A percentile compares a stretch with the other conserved stretches of the same genome.
phyloP scores from a whole-genome alignment of 441 rosid genomes.

The Pelargonium fulgidum region DNA sequence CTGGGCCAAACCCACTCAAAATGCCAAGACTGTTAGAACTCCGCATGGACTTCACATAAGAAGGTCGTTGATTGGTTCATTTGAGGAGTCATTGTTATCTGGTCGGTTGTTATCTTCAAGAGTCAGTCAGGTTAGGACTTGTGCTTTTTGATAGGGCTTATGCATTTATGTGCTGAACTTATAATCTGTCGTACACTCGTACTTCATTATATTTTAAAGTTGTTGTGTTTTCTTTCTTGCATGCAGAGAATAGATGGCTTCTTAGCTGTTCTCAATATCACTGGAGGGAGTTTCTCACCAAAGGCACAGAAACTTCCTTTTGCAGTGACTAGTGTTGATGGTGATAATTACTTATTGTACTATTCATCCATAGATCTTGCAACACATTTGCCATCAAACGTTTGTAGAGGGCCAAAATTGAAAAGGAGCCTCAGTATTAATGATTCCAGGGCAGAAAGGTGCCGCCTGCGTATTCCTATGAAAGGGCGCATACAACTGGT shows the following conservation, averaged over 20 bases:
- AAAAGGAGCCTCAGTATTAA: constrained; percentile 39
- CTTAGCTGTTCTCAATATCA: constrained; percentile 49
- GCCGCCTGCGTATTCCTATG: constrained; percentile 42
- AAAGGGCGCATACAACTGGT: constrained; percentile 58
- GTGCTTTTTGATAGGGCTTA: constrained; percentile 7
- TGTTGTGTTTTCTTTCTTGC: constrained; percentile 10
- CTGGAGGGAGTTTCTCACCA: constrained; percentile 51
- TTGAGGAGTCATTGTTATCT: constrained; percentile 60
- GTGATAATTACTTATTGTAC: constrained; percentile 46
- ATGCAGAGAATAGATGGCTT: constrained; percentile 51
- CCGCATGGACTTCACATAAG: constrained; percentile 33
- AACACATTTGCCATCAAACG: constrained; percentile 23
- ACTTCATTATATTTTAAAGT: constrained; percentile 10
- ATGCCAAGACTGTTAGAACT: constrained; percentile 29
- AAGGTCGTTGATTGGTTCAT: constrained; percentile 57
- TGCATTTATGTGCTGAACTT: constrained; percentile 9
- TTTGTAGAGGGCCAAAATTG: constrained; percentile 28
- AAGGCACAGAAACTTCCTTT: constrained; percentile 50
- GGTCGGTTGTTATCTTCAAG: constrained; percentile 45
- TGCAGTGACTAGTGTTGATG: constrained; percentile 47
- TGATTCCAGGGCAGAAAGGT: constrained; percentile 31
- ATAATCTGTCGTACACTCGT: neutral
- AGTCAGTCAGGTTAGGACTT: constrained; percentile 40
- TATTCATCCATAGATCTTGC: constrained; percentile 44
- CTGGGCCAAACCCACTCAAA: constrained; percentile 21